Conservation (phyloP, 2,329 filamentous ascomycete genomes). For the Aspergillus latus region DNA sequence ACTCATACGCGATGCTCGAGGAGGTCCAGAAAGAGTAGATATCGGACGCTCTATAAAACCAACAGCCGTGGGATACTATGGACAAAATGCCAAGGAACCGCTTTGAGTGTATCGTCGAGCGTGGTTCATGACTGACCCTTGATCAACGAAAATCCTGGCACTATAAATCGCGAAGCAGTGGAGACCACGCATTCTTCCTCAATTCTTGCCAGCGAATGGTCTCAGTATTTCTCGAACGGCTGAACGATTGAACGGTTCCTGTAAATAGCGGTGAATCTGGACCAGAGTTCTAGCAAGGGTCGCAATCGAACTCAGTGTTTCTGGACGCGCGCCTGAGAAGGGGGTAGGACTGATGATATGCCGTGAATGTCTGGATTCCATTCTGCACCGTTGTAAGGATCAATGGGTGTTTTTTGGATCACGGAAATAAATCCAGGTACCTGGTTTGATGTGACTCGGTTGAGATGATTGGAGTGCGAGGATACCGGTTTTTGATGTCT, state of each 20-base stretch:
- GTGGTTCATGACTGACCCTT: not conserved
- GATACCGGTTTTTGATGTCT: not conserved
- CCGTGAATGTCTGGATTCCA: not conserved
- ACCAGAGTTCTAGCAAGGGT: not conserved
- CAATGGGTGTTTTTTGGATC: not conserved
- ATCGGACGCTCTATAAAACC: too few species aligned
- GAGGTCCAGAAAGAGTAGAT: too few species aligned
- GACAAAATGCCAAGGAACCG: not conserved
- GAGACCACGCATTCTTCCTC: not conserved
- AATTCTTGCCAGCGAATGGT: not conserved
- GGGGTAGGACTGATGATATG: conserved; percentile 5
- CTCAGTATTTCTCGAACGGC: not conserved
- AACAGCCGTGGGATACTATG: not conserved
- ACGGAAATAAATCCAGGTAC: not conserved
- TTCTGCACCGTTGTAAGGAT: not conserved
- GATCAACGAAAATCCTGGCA: not conserved
- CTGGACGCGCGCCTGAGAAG: too few species aligned
- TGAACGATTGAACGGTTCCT: not conserved
- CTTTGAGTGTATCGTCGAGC: not conserved
- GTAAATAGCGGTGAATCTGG: conserved; percentile 4
- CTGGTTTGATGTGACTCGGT: not conserved
- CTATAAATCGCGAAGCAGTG: not conserved
- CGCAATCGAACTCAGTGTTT: not conserved
- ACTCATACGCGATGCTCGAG: too few species aligned
- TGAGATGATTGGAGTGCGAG: not conserved